These are phyloP conservation scores for Quercus agrifolia DNA, from an alignment of 306 rosid genomes.

Conservation along the genomic window DNA sequence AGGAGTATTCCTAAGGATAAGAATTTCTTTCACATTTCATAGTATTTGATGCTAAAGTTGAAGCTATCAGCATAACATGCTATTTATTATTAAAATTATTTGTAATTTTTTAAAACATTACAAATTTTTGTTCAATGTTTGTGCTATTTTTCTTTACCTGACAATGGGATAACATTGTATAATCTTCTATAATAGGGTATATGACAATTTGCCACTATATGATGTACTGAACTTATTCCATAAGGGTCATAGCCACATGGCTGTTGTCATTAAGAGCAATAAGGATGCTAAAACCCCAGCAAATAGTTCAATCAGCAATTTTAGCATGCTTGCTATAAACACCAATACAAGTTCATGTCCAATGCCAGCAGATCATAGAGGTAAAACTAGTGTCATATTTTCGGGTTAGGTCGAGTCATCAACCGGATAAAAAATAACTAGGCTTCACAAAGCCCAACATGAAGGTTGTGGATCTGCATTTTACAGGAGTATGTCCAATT, in stretches of 20 bases:
- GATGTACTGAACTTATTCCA: constrained; percentile 62
- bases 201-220: constrained; percentile 65
- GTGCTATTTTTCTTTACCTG: neutral
- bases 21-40: constrained; percentile 15
- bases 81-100: neutral
- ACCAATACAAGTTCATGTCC: neutral
- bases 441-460: too few relatives aligned
- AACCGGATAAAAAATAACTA: too few relatives aligned
- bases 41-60: neutral
- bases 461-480: neutral
- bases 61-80: neutral
- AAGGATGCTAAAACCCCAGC: constrained; percentile 18
- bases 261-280: constrained; percentile 47
- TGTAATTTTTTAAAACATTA: neutral
- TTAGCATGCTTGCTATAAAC: neutral
- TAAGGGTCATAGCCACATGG: constrained; percentile 71
- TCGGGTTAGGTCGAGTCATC: too few relatives aligned
- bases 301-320: constrained; percentile 19
- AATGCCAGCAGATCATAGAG: neutral
- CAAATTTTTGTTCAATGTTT: neutral
- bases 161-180: neutral
- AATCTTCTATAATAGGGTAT: constrained; percentile 33
- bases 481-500: neutral
- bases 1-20: constrained; percentile 70
- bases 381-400: neutral